Evolutionary conservation across 2,329 filamentous ascomycete genomes (phyloP).

Genomic region (Apiospora saccharicola): DNA sequence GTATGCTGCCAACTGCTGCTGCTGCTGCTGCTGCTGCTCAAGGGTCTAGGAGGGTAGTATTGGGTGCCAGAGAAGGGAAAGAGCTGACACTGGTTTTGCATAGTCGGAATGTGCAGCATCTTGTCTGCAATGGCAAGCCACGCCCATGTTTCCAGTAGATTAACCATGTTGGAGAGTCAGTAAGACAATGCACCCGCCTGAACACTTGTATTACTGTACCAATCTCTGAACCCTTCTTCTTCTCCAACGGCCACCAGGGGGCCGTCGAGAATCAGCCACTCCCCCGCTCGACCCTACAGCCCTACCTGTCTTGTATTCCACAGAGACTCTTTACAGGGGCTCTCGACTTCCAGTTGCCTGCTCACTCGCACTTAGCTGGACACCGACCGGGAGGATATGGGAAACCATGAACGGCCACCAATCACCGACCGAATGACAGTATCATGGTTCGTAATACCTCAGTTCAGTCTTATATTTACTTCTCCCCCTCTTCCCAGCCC

Average conservation of each 20-base stretch:
- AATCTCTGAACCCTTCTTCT: not conserved
- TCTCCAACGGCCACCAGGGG: not conserved
- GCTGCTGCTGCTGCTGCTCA: not conserved
- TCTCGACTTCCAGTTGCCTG: not conserved
- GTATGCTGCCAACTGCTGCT: not conserved
- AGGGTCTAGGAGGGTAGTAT: not conserved
- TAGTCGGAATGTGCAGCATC: not conserved
- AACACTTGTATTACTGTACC: not conserved
- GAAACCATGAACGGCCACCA: not conserved
- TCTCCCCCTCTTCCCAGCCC: not conserved
- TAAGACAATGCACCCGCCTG: not conserved
- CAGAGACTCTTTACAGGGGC: not conserved
- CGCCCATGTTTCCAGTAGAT: not conserved
- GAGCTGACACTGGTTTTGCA: not conserved
- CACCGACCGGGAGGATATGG: not conserved
- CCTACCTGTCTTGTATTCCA: not conserved
- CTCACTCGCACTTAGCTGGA: not conserved
- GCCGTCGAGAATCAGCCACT: not conserved
- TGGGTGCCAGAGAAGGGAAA: not conserved
- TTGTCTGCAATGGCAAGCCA: not conserved
- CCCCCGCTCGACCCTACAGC: constrained; percentile 1
- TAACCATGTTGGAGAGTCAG: not conserved
- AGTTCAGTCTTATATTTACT: not conserved
- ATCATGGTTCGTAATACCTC: not conserved
- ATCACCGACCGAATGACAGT: not conserved